Conservation (phyloP, 371 early-diverging fungal genomes). For the Apophysomyces trapeziformis region DNA sequence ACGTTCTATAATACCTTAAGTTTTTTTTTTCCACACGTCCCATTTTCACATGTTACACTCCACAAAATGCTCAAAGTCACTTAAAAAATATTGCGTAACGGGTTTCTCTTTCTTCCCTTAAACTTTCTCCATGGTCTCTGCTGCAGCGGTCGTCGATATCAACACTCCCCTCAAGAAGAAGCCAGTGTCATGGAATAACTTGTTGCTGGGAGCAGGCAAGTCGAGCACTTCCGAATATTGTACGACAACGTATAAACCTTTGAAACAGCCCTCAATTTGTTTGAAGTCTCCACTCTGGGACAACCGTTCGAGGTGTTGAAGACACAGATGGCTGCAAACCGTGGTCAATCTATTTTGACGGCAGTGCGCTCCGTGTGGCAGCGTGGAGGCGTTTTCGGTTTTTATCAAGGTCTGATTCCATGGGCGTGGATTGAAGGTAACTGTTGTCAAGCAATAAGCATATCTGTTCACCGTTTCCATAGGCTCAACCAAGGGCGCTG, state of each 20-base stretch:
- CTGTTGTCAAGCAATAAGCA: neutral
- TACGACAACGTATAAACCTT: neutral
- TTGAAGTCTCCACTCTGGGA: conserved; percentile 88
- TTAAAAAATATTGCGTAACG: conserved; percentile 7
- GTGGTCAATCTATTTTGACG: conserved; percentile 68
- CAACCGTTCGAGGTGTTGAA: conserved; percentile 93
- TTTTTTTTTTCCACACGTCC: neutral
- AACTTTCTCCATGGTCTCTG: conserved; percentile 20
- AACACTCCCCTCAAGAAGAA: conserved; percentile 60
- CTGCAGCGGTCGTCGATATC: conserved; percentile 32
- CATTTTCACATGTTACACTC: conserved; percentile 7
- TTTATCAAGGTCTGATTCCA: conserved; percentile 81
- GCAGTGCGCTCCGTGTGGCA: conserved; percentile 71
- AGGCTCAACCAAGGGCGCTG: conserved; percentile 86
- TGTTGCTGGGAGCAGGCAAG: conserved; percentile 67
- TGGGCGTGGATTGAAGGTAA: conserved; percentile 92
- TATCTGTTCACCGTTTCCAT: too few relatives aligned
- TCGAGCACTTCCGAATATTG: conserved; percentile 10
- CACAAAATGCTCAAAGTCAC: conserved; percentile 1
- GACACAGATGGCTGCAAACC: conserved; percentile 88
- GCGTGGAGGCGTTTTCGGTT: conserved; percentile 82
- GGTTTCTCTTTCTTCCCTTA: conserved; percentile 1
- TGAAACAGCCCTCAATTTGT: conserved; percentile 63
- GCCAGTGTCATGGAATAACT: conserved; percentile 64
- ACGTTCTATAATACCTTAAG: neutral